phyloP scores from a whole-genome alignment of 2,329 filamentous ascomycete genomes.

The Aspergillus novofumigatus region DNA sequence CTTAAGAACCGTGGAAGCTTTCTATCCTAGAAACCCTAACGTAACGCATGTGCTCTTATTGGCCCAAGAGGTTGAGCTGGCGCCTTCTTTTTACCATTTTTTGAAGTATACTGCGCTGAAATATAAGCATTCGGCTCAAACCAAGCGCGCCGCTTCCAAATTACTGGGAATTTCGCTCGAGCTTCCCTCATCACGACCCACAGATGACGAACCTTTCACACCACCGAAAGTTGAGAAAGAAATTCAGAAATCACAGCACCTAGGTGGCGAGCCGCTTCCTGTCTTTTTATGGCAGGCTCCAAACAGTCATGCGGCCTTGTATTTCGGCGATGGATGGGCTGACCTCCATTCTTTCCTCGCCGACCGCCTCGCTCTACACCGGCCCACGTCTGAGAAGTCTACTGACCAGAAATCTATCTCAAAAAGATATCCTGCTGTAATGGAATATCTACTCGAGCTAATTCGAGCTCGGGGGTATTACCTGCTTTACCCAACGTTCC shows the following conservation, averaged over 20 bases:
- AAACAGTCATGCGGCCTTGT: slow-evolving; percentile 73
- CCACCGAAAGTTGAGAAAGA: slow-evolving; percentile 34
- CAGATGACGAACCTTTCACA: slow-evolving; percentile 55
- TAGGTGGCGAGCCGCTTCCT: slow-evolving; percentile 34
- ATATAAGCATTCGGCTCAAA: slow-evolving; percentile 64
- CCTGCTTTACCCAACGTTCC: slow-evolving; percentile 69
- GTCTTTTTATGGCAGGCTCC: slow-evolving; percentile 84
- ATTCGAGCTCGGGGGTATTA: slow-evolving; percentile 72
- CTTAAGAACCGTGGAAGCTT: slow-evolving; percentile 75
- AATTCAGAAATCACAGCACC: slow-evolving; percentile 2
- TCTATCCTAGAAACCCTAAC: slow-evolving; percentile 66
- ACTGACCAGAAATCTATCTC: slow-evolving; percentile 55
- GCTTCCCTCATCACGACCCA: slow-evolving; percentile 55
- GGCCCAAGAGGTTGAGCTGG: slow-evolving; percentile 74
- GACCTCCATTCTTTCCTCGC: slow-evolving; percentile 79
- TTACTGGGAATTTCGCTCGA: slow-evolving; percentile 79
- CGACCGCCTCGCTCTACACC: slow-evolving; percentile 48
- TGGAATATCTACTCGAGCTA: slow-evolving; percentile 73
- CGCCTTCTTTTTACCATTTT: slow-evolving; percentile 79
- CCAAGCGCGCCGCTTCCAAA: slow-evolving; percentile 44
- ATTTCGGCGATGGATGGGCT: slow-evolving; percentile 81
- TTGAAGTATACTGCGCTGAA: slow-evolving; percentile 73
- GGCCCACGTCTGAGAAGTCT: slow-evolving; percentile 16
- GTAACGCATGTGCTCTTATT: slow-evolving; percentile 78
- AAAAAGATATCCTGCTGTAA: slow-evolving; percentile 67